Evolutionary conservation across 768 basidiomycete species (phyloP).

Genomic region (Russula vinacea): DNA sequence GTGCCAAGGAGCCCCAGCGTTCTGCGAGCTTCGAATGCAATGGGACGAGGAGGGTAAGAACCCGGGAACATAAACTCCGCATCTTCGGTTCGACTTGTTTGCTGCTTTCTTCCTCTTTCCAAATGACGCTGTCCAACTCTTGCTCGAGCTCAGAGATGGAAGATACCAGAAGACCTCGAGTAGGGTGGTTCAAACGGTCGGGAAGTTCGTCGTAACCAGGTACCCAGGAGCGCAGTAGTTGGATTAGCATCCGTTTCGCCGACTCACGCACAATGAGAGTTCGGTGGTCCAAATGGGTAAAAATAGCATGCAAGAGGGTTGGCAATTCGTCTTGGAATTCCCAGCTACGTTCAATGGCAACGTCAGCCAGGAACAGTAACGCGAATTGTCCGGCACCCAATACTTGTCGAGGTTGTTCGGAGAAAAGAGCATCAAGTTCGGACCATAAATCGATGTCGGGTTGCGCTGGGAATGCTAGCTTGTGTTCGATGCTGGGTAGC

Average conservation of each 20-base stretch:
- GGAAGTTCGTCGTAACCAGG: slow-evolving; percentile 72
- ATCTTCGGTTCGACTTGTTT: slow-evolving; percentile 62
- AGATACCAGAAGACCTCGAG: slow-evolving; percentile 49
- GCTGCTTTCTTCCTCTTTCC: slow-evolving; percentile 67
- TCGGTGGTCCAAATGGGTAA: slow-evolving; percentile 81
- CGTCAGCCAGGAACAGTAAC: slow-evolving; percentile 76
- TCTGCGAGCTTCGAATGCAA: slow-evolving; percentile 66
- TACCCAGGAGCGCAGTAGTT: slow-evolving; percentile 76
- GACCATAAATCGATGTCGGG: slow-evolving; percentile 76
- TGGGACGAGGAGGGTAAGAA: slow-evolving; percentile 66
- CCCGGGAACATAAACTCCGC: slow-evolving; percentile 59
- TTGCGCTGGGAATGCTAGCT: slow-evolving; percentile 55
- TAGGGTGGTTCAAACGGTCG: slow-evolving; percentile 52
- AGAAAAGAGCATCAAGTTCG: slow-evolving; percentile 73
- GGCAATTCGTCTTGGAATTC: slow-evolving; percentile 68
- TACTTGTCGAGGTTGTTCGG: slow-evolving; percentile 62
- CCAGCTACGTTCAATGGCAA: slow-evolving; percentile 74
- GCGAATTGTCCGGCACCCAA: slow-evolving; percentile 87
- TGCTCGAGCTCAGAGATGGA: slow-evolving; percentile 54
- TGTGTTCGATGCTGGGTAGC: slow-evolving; percentile 74
- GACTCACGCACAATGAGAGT: slow-evolving; percentile 63
- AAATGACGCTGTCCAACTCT: slow-evolving; percentile 56
- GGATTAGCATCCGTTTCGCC: slow-evolving; percentile 79
- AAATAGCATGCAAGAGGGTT: slow-evolving; percentile 70
- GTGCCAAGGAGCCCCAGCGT: slow-evolving; percentile 74